Evolutionary conservation across 1,139 yeast genomes (phyloP), one percentile per base, ranked within the genome.

Genomic region (Maudiozyma humilis): DNA sequence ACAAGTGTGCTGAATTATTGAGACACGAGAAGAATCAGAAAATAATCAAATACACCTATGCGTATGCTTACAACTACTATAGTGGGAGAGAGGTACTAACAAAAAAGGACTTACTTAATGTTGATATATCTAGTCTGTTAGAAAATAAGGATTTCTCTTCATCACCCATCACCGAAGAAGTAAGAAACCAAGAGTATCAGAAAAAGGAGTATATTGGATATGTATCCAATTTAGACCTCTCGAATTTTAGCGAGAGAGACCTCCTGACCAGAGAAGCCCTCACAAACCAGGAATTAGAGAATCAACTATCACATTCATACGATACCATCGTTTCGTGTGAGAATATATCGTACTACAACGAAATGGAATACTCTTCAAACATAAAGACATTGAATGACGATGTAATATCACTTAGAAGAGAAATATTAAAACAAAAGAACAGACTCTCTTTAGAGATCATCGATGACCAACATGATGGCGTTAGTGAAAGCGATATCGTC

Each of bases 221-320:
- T 36, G 48, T 44, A 1, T 48, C 51, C 5, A 48, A 48, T 18
- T 55, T 69, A 15, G 59, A 55, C 20, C 74, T 50, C 76, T 6
- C 6, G 10, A 6, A 23, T 6, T 23, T 23, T 10, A 23, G 10
- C 10, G 27, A 23, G 27, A 23, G 27, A 23, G 27, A 23, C 27
- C n/a, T n/a, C n/a, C n/a, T n/a, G n/a, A n/a, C n/a, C n/a, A n/a
- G n/a, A n/a, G n/a, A n/a, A n/a, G 27, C 27, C 6, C 27, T 23
- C 10, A 23, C 27, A 6, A 23, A 23, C 27, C n/a, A 25, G n/a
- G 18, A 25, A 25, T 19, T 40, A n/a, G 42, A 40, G 10, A 34
- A 40, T 19, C 16, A 29, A 19, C 27, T 16, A 18, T 25, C 30
- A 5, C 16, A 34, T 29, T 27, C 35, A 16, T 41, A 41, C 23